Conservation (phyloP, 2,329 filamentous ascomycete species). For the Venturia pyrina region DNA sequence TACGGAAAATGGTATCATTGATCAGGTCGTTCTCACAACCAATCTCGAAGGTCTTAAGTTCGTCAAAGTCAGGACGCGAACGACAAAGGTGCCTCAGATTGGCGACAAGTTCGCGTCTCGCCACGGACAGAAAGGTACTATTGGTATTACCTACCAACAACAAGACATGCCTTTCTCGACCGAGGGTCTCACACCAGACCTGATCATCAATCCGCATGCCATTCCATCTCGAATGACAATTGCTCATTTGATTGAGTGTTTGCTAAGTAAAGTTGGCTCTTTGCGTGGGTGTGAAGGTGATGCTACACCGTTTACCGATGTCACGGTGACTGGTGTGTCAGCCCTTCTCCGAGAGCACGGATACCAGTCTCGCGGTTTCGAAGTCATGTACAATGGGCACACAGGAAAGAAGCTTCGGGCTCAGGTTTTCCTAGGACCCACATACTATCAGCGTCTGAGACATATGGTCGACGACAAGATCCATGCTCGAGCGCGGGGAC, state of each 20-base stretch:
- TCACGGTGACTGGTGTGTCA: slow-evolving; percentile 91
- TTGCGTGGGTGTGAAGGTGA: slow-evolving; percentile 93
- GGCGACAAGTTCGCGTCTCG: slow-evolving; percentile 98
- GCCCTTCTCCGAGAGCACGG: slow-evolving; percentile 77
- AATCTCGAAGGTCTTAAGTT: slow-evolving; percentile 91
- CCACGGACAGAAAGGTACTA: slow-evolving; percentile 98
- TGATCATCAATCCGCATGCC: slow-evolving; percentile 98
- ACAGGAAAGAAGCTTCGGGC: slow-evolving; percentile 88
- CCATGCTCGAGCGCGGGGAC: slow-evolving; percentile 93
- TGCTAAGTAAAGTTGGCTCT: slow-evolving; percentile 90
- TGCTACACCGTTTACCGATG: slow-evolving; percentile 93
- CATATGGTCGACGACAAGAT: slow-evolving; percentile 99
- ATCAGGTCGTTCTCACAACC: slow-evolving; percentile 86
- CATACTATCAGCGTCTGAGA: slow-evolving; percentile 95
- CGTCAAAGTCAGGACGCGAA: slow-evolving; percentile 93
- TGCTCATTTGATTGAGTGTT: slow-evolving; percentile 98
- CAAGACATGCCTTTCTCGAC: slow-evolving; percentile 98
- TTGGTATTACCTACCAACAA: slow-evolving; percentile 94
- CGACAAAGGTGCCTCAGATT: slow-evolving; percentile 96
- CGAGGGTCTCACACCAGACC: slow-evolving; percentile 83
- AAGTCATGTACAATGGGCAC: slow-evolving; percentile 98
- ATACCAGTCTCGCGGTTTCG: slow-evolving; percentile 94
- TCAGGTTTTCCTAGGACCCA: slow-evolving; percentile 94
- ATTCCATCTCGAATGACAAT: slow-evolving; percentile 99
- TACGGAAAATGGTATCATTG: slow-evolving; percentile 94